Base-by-base conservation (phyloP, 306 rosid species). In the Fagus sylvatica region DNA sequence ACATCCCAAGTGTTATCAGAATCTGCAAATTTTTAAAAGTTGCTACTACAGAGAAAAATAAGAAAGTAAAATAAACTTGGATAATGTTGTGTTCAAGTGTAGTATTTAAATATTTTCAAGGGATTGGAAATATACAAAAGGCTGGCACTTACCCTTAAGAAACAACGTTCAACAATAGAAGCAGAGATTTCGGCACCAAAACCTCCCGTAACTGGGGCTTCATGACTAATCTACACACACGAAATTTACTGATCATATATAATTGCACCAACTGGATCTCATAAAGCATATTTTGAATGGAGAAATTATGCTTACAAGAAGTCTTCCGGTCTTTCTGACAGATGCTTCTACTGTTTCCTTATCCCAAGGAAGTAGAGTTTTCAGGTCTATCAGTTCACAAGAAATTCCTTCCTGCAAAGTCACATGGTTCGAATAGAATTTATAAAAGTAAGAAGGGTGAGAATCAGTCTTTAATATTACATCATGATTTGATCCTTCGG, bases 171-270 rank as follows among this genome's bases (percentile, higher is more conserved):
- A 66, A 89, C 83, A 61, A 95, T 88, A 56, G 99, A 93, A 80
- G 99, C 97, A 0, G 98, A 88, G 74, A 95, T 86, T 91, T 95
- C 99, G 71, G 98, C 98, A 60, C 99, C 98, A 82, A 95, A 95
- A 67, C 98, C 99, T 78, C 97, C 98, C 0, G 98, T 95, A 22
- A 93, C 84, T 0, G 97, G 98, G 84, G 99, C 99, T 88, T 95
- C 99, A 83, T 95, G 99, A 86, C 99, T 95, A 82, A 95, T 82
- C 99, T 95, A 76, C 85, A 88, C 17, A 28, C 16, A 55, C 41
- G 40, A 37, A 53, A 59, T 51, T 64, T 34, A 79, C 43, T 51
- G 33, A 36, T 84, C 82, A 78, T 6, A 57, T 59, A 57, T 39
- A 72, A 37, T 28, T 43, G 40, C 74, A 69, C 66, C 37, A 71